Evolutionary conservation across 768 basidiomycete species (phyloP).

Genomic region (Leccinum longicurvipes): DNA sequence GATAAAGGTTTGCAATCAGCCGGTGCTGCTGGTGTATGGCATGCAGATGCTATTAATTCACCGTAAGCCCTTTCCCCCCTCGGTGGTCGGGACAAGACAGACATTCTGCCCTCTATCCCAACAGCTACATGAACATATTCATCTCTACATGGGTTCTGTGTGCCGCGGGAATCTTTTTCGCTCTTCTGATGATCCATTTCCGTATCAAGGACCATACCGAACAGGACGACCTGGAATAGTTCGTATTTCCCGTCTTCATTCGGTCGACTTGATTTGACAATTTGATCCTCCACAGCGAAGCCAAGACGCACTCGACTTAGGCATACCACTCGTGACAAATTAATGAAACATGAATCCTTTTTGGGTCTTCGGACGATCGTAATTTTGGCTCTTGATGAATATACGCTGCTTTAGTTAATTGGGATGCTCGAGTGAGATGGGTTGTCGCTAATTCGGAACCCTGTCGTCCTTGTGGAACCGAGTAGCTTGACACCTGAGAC

Average conservation of each 20-base stretch:
- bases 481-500: background rate
- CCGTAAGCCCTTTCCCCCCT: conserved; percentile 46
- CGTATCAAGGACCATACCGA: conserved; percentile 64
- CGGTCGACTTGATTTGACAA: background rate
- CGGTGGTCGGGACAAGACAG: background rate
- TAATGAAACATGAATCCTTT: background rate
- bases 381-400: background rate
- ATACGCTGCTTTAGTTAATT: background rate
- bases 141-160: conserved; percentile 73
- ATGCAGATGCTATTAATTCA: conserved; percentile 56
- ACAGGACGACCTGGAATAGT: conserved; percentile 51
- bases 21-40: conserved; percentile 71
- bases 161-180: conserved; percentile 57
- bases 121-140: conserved; percentile 65
- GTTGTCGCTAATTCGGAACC: background rate
- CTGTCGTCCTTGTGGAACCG: background rate
- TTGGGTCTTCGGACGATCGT: background rate
- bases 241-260: conserved; percentile 4
- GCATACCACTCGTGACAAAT: background rate
- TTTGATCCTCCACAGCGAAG: conserved; percentile 11
- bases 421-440: background rate
- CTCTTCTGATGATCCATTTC: conserved; percentile 71
- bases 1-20: conserved; percentile 78
- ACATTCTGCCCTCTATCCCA: background rate
- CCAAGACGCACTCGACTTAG: background rate